Percentiles rank a stretch among this genome's conserved stretches.
Conservation (phyloP, 192 early-diverging fungal genomes). For the Rhizophagus clarus region DNA sequence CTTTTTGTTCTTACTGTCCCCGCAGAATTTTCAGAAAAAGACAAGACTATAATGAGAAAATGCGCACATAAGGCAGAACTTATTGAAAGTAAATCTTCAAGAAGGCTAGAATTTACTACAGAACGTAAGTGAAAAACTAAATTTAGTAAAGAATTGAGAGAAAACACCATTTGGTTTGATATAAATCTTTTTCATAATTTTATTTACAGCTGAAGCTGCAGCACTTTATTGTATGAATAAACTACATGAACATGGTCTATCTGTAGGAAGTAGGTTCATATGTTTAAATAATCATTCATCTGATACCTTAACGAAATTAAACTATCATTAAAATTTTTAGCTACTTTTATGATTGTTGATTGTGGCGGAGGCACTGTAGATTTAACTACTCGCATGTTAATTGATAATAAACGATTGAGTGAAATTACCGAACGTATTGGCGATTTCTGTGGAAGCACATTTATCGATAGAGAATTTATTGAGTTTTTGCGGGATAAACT, state of each 20-base stretch:
- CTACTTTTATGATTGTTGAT: neutral
- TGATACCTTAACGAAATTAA: neutral
- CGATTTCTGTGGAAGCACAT: neutral
- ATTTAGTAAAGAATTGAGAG: too few relatives aligned
- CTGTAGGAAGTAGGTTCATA: neutral
- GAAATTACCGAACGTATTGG: neutral
- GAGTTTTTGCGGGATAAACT: neutral
- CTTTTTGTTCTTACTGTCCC: constrained; percentile 15
- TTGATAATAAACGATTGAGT: neutral
- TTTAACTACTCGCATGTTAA: neutral
- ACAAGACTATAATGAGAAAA: neutral
- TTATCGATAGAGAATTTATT: neutral
- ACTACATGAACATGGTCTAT: neutral
- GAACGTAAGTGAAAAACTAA: constrained; percentile 18
- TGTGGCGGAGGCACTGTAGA: neutral
- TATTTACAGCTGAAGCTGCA: constrained; percentile 15
- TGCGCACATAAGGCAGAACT: neutral
- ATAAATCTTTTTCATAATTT: neutral
- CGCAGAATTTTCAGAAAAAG: neutral
- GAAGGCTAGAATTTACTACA: constrained; percentile 4
- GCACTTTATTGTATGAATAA: neutral
- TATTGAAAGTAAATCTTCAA: neutral
- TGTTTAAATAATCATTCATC: too few relatives aligned
- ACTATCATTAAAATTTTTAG: neutral
- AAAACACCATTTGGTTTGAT: neutral